Conservation (phyloP, 1,284 basidiomycete species). For the Cryptococcus amylolentus region DNA sequence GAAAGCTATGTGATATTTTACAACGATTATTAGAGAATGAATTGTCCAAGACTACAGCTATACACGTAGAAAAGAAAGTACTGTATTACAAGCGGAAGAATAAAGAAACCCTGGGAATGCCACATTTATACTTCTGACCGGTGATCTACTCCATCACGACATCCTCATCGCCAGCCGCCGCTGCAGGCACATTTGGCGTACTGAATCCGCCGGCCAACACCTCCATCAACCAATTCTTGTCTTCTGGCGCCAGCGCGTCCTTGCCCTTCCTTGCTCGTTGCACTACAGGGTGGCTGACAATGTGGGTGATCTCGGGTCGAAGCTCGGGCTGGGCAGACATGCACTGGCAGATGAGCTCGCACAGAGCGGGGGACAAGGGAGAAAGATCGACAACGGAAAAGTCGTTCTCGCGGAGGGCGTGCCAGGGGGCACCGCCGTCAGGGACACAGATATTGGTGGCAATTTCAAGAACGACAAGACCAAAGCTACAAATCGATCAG, state of each 20-base stretch:
- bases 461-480: slow-evolving; percentile 91
- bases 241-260: slow-evolving; percentile 46
- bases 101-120: background rate
- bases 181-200: background rate
- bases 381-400: slow-evolving; percentile 78
- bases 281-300: slow-evolving; percentile 68
- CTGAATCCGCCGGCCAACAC: slow-evolving; percentile 35
- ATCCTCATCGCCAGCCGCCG: slow-evolving; percentile 8
- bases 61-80: background rate
- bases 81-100: background rate
- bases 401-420: slow-evolving; percentile 85
- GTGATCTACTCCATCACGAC: slow-evolving; percentile 16
- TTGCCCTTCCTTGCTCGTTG: slow-evolving; percentile 59
- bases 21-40: background rate
- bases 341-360: slow-evolving; percentile 69
- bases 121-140: background rate
- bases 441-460: slow-evolving; percentile 95
- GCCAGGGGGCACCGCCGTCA: slow-evolving; percentile 92
- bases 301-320: slow-evolving; percentile 60
- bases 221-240: slow-evolving; percentile 38
- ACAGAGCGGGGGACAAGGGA: slow-evolving; percentile 67
- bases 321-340: slow-evolving; percentile 67
- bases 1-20: background rate
- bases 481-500: slow-evolving; percentile 61
- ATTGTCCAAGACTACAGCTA: background rate